Conservation (phyloP, 2,329 filamentous ascomycete genomes). For the Colletotrichum magnum region DNA sequence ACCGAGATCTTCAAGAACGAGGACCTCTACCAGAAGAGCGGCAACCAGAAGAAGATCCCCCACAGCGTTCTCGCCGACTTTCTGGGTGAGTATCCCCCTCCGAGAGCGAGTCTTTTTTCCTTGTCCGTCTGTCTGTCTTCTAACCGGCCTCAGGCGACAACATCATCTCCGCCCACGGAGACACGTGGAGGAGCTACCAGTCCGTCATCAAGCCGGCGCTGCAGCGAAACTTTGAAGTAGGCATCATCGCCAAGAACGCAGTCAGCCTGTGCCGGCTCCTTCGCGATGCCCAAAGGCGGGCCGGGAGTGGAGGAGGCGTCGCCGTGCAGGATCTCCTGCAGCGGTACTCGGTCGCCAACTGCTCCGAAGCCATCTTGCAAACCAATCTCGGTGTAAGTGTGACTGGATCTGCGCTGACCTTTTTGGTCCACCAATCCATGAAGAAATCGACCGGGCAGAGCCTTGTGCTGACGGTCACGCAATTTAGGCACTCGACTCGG, state of each 20-base stretch:
- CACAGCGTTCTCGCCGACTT: slow-evolving; percentile 53
- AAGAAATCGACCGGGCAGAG: too few species aligned
- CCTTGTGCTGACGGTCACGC: slow-evolving; percentile 15
- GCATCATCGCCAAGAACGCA: slow-evolving; percentile 45
- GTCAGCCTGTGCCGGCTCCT: slow-evolving; percentile 47
- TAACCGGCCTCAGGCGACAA: slow-evolving; percentile 50
- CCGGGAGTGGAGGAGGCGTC: slow-evolving; percentile 42
- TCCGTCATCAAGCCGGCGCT: slow-evolving; percentile 54
- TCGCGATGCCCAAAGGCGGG: slow-evolving; percentile 46
- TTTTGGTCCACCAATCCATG: too few species aligned
- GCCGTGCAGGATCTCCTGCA: slow-evolving; percentile 51
- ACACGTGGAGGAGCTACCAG: slow-evolving; percentile 52
- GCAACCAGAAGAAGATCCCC: slow-evolving; percentile 58
- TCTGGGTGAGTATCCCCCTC: slow-evolving; percentile 39
- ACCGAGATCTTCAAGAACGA: slow-evolving; percentile 54
- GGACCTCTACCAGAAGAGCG: slow-evolving; percentile 53
- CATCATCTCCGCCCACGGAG: slow-evolving; percentile 55
- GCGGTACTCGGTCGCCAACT: slow-evolving; percentile 53
- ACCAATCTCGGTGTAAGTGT: slow-evolving; percentile 44
- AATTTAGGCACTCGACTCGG: slow-evolving; percentile 44
- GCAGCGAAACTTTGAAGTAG: slow-evolving; percentile 46
- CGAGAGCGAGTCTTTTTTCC: not conserved
- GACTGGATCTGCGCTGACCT: not conserved
- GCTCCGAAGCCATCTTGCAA: slow-evolving; percentile 49
- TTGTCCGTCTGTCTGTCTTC: not conserved